These are phyloP conservation scores for Wickerhamomyces chambardii DNA, from an alignment of 805 yeast genomes.

Conservation along the genomic window DNA sequence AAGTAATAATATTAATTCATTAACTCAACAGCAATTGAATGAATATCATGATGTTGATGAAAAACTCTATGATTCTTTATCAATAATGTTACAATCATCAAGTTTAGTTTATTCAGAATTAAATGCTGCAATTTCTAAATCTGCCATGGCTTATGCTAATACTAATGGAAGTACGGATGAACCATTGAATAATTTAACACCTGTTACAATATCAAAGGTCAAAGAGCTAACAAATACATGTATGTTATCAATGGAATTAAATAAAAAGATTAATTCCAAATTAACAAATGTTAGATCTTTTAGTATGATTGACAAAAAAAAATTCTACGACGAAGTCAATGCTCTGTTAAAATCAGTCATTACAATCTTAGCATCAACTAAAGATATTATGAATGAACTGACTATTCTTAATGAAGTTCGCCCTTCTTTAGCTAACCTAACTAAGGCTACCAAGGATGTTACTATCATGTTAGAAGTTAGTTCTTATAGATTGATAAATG, in stretches of 20 bases:
- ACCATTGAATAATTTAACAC: slow-evolving; percentile 17
- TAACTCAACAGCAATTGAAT: slow-evolving; percentile 15
- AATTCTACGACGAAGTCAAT: slow-evolving; percentile 82
- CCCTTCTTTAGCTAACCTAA: slow-evolving; percentile 70
- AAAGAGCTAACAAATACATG: slow-evolving; percentile 74
- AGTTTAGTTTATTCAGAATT: slow-evolving; percentile 72
- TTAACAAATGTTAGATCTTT: slow-evolving; percentile 35
- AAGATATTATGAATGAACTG: slow-evolving; percentile 71
- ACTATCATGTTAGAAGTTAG: slow-evolving; percentile 76
- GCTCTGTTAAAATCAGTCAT: slow-evolving; percentile 76
- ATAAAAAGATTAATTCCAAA: slow-evolving; percentile 51
- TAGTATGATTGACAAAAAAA: slow-evolving; percentile 41
- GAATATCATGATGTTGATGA: slow-evolving; percentile 50
- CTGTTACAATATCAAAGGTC: slow-evolving; percentile 51
- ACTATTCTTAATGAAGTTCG: slow-evolving; percentile 75
- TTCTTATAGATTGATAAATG: slow-evolving; percentile 30
- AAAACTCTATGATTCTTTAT: slow-evolving; percentile 56
- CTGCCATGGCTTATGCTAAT: slow-evolving; percentile 47
- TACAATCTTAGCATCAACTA: slow-evolving; percentile 75
- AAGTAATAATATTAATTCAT: not conserved
- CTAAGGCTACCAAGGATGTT: slow-evolving; percentile 86
- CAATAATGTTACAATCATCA: slow-evolving; percentile 57
- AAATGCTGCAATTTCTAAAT: slow-evolving; percentile 55
- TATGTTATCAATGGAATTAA: slow-evolving; percentile 73
- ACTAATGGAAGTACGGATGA: slow-evolving; percentile 22